Conservation (phyloP, 192 early-diverging fungal species). For the Pecoramyces ruminantium region DNA sequence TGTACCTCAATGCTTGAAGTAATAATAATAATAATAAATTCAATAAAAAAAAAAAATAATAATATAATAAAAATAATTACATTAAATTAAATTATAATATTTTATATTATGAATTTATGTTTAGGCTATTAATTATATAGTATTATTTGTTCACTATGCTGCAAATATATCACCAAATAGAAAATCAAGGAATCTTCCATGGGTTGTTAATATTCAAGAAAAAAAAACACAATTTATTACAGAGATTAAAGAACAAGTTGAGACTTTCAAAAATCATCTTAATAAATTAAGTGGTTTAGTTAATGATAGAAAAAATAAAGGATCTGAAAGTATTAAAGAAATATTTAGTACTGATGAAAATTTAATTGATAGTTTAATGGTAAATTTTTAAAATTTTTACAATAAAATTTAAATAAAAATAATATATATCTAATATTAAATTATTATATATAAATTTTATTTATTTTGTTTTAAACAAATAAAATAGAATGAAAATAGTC, state of each 20-base stretch:
- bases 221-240: not conserved
- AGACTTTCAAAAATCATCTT: not conserved
- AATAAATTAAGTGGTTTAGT: not conserved
- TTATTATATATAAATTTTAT: too few species aligned
- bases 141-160: not conserved
- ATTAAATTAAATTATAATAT: too few species aligned
- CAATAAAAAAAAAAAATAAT: too few species aligned
- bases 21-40: too few species aligned
- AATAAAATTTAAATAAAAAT: too few species aligned
- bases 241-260: not conserved
- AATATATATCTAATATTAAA: too few species aligned
- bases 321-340: not conserved
- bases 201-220: not conserved
- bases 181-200: not conserved
- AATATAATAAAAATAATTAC: too few species aligned
- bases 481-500: not conserved
- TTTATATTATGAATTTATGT: not conserved
- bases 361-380: not conserved
- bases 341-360: not conserved
- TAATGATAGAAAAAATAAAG: not conserved
- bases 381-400: too few species aligned
- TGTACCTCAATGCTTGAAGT: not conserved
- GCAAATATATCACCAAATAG: not conserved
- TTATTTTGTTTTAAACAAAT: not conserved
- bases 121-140: not conserved